Conservation (phyloP, 805 yeast genomes). For the Metschnikowia aberdeeniae region DNA sequence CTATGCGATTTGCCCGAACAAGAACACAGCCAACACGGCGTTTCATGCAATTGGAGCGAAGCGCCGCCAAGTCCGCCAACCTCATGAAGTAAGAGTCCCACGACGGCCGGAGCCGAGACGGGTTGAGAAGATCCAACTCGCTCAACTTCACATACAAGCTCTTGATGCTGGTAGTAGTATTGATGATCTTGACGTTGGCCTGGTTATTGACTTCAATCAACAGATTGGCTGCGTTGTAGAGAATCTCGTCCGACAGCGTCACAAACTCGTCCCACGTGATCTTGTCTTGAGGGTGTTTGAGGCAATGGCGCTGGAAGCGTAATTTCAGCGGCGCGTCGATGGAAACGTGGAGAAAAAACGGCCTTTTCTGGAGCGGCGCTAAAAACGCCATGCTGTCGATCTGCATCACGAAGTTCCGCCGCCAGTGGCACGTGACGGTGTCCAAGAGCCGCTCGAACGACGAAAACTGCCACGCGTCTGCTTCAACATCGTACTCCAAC, state of each 20-base stretch:
- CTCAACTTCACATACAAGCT: conserved; percentile 37
- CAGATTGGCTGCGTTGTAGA: conserved; percentile 46
- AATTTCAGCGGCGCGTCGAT: conserved; percentile 65
- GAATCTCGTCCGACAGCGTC: conserved; percentile 30
- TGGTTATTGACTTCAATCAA: conserved; percentile 56
- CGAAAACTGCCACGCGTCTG: conserved; percentile 28
- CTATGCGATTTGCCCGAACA: conserved; percentile 77
- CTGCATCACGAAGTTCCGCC: conserved; percentile 55
- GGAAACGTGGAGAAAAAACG: conserved; percentile 77
- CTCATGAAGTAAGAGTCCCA: conserved; percentile 98
- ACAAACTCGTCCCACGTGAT: conserved; percentile 34
- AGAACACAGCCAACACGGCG: conserved; percentile 95
- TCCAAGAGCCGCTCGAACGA: conserved; percentile 46
- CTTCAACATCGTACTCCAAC: not conserved
- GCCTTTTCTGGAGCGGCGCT: conserved; percentile 55
- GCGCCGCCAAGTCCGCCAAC: conserved; percentile 87
- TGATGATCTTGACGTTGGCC: conserved; percentile 43
- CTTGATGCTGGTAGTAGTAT: conserved; percentile 34
- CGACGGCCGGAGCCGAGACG: conserved; percentile 68
- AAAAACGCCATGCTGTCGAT: conserved; percentile 43
- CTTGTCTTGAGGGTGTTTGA: conserved; percentile 13
- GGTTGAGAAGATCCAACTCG: conserved; percentile 33
- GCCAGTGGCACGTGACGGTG: conserved; percentile 66
- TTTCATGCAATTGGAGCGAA: conserved; percentile 94
- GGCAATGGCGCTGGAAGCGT: conserved; percentile 38